Base-by-base conservation (phyloP, 108 stramenopile genomes). In the Pseudonitzschia multistriata region DNA sequence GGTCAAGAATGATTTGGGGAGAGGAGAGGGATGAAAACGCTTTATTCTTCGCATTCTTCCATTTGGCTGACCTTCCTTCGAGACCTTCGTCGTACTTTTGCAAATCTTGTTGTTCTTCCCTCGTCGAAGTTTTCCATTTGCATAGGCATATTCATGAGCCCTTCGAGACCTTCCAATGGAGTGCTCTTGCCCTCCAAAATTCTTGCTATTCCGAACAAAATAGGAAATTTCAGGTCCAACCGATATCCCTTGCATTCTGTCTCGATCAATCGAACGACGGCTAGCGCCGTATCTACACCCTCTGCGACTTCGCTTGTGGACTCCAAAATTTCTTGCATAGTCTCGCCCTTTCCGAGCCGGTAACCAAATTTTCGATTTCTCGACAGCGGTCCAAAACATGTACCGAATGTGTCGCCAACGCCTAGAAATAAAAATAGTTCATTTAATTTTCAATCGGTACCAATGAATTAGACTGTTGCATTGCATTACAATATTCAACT, bases 331-430 rank as follows among this genome's bases (percentile, higher is more conserved):
- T 97, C 90, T 53, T 93, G 86, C 72, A 97, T 85, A 8, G 88
- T 94, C 70, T 98, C 96, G 24, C 97, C 97, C 71, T 96, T 85
- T 10, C 96, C 97, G 11, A 98, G 81, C 24, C 96, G 82, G 62
- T 88, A 92, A 11, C 97, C 97, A 71, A 97, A 92, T 59, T 89
- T 84, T 22, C 97, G 88, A 78, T 98, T 98, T 7, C 97, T 83
- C 5, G 93, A 94, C 50, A 98, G 79, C 15, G 97, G 97, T 3
- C 97, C 97, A 61, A 98, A 98, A 73, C 97, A 98, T 17, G 97
- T 98, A 17, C 95, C 97, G 70, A 98, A 98, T 5, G 97, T 97
- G 74, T 98, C 97, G 17, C 97, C 97, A 21, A 97, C 96, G n/a
- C 91, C 91, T 91, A 66, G 2, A 52, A 52, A 52, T 1, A 52